Evolutionary conservation across 805 yeast genomes (phyloP).

Genomic region (Suhomyces faveliae): DNA sequence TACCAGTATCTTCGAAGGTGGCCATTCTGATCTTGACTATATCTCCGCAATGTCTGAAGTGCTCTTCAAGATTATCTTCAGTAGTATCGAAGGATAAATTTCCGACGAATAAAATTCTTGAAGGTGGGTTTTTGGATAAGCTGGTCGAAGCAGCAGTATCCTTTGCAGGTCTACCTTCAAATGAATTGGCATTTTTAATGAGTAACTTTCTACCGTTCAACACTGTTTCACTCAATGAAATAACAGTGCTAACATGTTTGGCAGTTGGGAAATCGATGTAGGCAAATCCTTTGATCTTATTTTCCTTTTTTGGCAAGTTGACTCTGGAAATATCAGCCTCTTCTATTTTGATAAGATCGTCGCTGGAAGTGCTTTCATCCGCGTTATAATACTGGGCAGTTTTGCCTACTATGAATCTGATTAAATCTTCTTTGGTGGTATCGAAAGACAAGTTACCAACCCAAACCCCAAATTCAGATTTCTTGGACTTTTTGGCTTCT

Average conservation of each 20-base stretch:
- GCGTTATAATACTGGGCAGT: conserved; percentile 35
- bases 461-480: conserved; percentile 80
- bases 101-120: conserved; percentile 87
- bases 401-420: conserved; percentile 60
- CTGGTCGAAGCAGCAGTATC: conserved; percentile 33
- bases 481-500: conserved; percentile 31
- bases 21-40: conserved; percentile 89
- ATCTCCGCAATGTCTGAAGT: conserved; percentile 89
- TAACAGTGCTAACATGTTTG: conserved; percentile 59
- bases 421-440: conserved; percentile 72
- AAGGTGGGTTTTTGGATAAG: conserved; percentile 77
- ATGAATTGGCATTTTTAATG: conserved; percentile 77
- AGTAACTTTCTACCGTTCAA: conserved; percentile 84
- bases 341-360: conserved; percentile 33
- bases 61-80: conserved; percentile 70
- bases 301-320: conserved; percentile 74
- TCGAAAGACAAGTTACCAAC: conserved; percentile 89
- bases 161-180: conserved; percentile 81
- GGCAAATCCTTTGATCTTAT: conserved; percentile 82
- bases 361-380: conserved; percentile 22
- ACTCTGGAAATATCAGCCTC: conserved; percentile 69
- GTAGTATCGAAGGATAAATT: conserved; percentile 91
- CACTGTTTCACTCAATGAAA: conserved; percentile 65
- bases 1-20: conserved; percentile 94
- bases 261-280: conserved; percentile 74